Base-by-base conservation (phyloP, 805 yeast genomes). In the Komagataella pastoris region DNA sequence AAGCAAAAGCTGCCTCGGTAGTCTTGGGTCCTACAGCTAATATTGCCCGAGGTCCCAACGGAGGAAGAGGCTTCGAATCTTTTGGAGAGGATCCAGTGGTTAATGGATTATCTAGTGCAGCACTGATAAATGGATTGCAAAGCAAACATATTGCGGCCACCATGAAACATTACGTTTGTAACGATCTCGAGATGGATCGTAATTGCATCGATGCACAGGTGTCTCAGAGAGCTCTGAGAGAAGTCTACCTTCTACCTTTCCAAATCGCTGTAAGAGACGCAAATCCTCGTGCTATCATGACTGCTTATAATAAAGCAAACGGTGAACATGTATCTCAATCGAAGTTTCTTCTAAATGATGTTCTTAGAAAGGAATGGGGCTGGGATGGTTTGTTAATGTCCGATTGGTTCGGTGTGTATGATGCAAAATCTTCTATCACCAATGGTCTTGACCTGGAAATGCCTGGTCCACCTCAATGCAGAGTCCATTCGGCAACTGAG, bases 41-140 rank as follows among this genome's bases (percentile, higher is more conserved):
- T 65, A 79, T 78, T 56, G 78, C 72, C 50, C 66, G 85, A 51
- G 72, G 74, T 12, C 84, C 84, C 8, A 63, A 76, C 40, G 83
- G 84, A 24, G 85, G 86, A 17, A 65, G 86, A 51, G 79, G 80
- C 2, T 81, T 80, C 58, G 86, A 81, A 61, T 71, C 79, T 36
- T 80, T 76, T 63, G 68, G 78, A 24, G 86, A 81, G 62, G 86
- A 81, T 59, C 86, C 86, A 3, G 64, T 69, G 10, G 61, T 69
- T 49, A 61, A 68, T 3, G 75, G 75, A 1, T 59, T 59, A 49
- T 62, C 67, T 44, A 70, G 74, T 30, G 60, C 71, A 10, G 52
- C 59, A 7, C 61, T 71, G 48, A 58, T 70, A 47, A 59, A 64
- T 49, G 76, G 76, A 21, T 67, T 72, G 54, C 75, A 72, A 52